A percentile compares a stretch with the other conserved stretches of the same genome.
Evolutionary conservation across 2,329 filamentous ascomycete genomes (phyloP).

Genomic region (Allantophomopsis lycopodina): DNA sequence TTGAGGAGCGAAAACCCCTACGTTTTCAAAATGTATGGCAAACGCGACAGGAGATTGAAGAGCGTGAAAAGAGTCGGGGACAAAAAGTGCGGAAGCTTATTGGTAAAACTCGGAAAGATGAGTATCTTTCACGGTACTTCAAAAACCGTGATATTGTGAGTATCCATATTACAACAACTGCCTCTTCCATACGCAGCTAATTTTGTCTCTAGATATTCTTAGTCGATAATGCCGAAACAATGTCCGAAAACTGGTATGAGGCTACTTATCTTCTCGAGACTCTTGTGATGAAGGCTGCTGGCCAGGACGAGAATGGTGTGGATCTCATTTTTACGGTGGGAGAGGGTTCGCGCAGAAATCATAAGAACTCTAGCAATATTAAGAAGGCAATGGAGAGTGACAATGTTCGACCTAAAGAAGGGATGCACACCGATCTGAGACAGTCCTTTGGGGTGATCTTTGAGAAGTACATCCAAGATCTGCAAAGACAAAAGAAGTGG

Average conservation of each 20-base stretch:
- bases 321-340: conserved; percentile 11
- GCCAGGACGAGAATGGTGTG: conserved; percentile 17
- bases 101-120: neutral
- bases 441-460: conserved; percentile 6
- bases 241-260: conserved; percentile 12
- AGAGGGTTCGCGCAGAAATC: neutral
- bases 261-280: conserved; percentile 11
- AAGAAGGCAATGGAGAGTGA: conserved; percentile 2
- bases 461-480: conserved; percentile 2
- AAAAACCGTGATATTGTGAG: too few species aligned
- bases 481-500: neutral
- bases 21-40: too few species aligned
- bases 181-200: too few species aligned
- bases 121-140: too few species aligned
- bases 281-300: conserved; percentile 12
- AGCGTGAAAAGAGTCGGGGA: too few species aligned
- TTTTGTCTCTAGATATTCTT: conserved; percentile 11
- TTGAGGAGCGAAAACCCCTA: too few species aligned
- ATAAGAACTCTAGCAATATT: conserved; percentile 1
- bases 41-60: too few species aligned
- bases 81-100: too few species aligned
- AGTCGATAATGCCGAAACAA: conserved; percentile 16
- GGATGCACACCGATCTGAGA: conserved; percentile 5
- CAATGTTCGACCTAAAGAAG: neutral
- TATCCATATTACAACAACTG: too few species aligned